Evolutionary conservation across 768 basidiomycete species (phyloP), one percentile per base, ranked within the genome.

Genomic region (Jaapia argillacea): DNA sequence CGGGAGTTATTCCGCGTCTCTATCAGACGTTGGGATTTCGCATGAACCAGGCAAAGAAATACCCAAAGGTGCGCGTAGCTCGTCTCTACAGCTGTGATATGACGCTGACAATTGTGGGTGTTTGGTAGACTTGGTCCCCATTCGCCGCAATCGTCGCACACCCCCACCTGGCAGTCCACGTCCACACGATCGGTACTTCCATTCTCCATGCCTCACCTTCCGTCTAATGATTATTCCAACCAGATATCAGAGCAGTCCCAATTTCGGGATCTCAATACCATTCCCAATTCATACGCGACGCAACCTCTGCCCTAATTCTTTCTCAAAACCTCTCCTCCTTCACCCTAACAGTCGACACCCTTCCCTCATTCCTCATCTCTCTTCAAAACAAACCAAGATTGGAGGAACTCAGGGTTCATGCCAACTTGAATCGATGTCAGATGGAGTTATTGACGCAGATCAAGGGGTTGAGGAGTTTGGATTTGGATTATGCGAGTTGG

Each of bases 401-500:
- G 22, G 52, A 60, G 33, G 62, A 66, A 14, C 33, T 85, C 2
- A 67, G 77, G 5, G 49, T 79, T n/a, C 54, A 64, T 31, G 79
- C 72, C 0, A 60, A 63, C n/a, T 55, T 86, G n/a, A 73, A 74
- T 0, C 62, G 63, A 0, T 64, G 68, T 16, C 79, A 84, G 50
- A 57, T 71, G 0, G 51, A 59, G 16, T 58, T 66, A 43, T 62
- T 85, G 21, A 45, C 62, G 10, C 53, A 65, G 20, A 47, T 77
- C 14, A 46, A 48, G 16, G 58, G 57, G 0, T 55, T 85, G 24
- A 64, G 65, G 7, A 65, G 55, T 20, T 51, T 88, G 13, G 60
- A 69, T 4, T 59, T 87, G 22, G 76, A 85, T 40, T 66, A 59
- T 41, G 73, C 77, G n/a, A 75, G 75, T 3, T 79, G 79, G 77